Conservation (phyloP, 2,329 filamentous ascomycete genomes). For the Botryotinia convoluta region DNA sequence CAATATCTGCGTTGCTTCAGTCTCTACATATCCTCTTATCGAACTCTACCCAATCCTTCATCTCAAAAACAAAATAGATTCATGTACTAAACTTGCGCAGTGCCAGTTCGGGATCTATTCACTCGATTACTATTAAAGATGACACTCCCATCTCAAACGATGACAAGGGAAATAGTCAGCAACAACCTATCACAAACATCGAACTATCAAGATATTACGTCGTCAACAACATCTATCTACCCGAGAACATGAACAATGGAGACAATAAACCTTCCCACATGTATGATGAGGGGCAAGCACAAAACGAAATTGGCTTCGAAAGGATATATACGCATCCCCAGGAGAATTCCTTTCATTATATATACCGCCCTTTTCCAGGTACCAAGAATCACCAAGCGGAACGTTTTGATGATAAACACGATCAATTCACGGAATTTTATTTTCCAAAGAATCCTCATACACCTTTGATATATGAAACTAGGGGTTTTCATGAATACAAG, state of each 20-base stretch:
- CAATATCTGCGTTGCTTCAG: not conserved
- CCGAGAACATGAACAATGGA: not conserved
- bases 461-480: not conserved
- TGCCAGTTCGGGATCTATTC: not conserved
- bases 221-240: not conserved
- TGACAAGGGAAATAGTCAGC: not conserved
- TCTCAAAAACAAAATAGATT: not conserved
- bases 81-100: not conserved
- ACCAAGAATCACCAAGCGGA: not conserved
- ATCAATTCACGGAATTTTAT: not conserved
- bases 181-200: not conserved
- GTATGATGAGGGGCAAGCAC: not conserved
- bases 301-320: not conserved
- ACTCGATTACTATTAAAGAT: not conserved
- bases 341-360: not conserved
- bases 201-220: not conserved
- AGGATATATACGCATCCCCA: not conserved
- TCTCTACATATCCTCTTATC: not conserved
- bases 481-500: not conserved
- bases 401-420: fast-evolving
- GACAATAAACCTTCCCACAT: not conserved
- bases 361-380: not conserved
- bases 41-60: not conserved
- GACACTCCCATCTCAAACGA: not conserved
- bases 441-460: not conserved